Percentiles rank a stretch among this genome's conserved stretches.
Evolutionary conservation across 331 rosid genomes (phyloP).

Genomic region (Quercus tomentella): DNA sequence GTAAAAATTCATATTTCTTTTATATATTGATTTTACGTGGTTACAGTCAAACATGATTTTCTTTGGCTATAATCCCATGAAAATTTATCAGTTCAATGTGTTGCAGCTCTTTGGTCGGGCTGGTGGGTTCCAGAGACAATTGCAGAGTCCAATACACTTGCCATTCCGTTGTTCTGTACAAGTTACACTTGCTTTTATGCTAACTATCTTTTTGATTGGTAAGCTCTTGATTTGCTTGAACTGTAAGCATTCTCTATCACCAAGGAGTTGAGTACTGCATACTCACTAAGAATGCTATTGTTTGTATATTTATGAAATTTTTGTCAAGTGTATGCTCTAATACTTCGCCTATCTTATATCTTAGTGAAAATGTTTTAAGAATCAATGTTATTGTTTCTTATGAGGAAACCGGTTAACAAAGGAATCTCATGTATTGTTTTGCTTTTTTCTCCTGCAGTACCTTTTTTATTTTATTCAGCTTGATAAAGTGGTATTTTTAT

Average conservation of each 20-base stretch:
- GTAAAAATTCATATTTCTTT: background rate
- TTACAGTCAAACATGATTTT: conserved; percentile 1
- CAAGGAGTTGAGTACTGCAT: background rate
- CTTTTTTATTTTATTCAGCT: conserved; percentile 67
- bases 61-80: background rate
- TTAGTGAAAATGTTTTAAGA: background rate
- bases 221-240: conserved; percentile 39
- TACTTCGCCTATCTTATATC: background rate
- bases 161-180: conserved; percentile 54
- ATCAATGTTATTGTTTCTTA: background rate
- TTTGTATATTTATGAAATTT: background rate
- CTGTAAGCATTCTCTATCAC: conserved; percentile 6
- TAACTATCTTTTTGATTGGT: conserved; percentile 75
- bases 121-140: conserved; percentile 48
- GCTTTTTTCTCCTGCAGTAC: conserved; percentile 49
- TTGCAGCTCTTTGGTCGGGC: conserved; percentile 51
- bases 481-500: conserved; percentile 28
- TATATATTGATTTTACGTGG: background rate
- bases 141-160: conserved; percentile 45
- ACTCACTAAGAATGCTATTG: background rate
- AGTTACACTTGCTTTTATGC: conserved; percentile 71
- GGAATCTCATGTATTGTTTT: background rate
- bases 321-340: background rate
- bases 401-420: conserved; percentile 1
- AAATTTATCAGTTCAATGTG: conserved; percentile 13